phyloP scores from a whole-genome alignment of 805 yeast species.

The Yamadazyma nakazawae region DNA sequence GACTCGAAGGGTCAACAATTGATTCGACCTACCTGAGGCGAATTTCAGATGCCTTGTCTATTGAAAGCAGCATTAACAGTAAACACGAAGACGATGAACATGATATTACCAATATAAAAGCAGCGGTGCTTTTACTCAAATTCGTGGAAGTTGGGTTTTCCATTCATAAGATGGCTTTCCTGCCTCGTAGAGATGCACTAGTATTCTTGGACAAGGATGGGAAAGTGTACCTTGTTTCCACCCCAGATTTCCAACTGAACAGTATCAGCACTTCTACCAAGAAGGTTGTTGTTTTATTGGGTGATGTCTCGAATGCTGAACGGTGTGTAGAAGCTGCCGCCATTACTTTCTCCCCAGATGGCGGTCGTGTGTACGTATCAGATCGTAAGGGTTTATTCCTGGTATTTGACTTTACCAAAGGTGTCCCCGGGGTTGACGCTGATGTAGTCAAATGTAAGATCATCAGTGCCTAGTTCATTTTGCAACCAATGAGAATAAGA shows the following conservation, averaged over 20 bases:
- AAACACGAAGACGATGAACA: constrained; percentile 13
- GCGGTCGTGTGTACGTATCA: constrained; percentile 69
- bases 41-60: constrained; percentile 11
- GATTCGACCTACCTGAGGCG: constrained; percentile 24
- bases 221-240: constrained; percentile 61
- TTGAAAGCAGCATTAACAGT: constrained; percentile 12
- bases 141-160: constrained; percentile 79
- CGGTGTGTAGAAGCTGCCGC: constrained; percentile 77
- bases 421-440: constrained; percentile 63
- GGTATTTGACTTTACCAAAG: constrained; percentile 86
- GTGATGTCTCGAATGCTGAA: constrained; percentile 75
- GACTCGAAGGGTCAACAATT: constrained; percentile 47
- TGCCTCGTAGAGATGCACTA: constrained; percentile 84
- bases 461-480: constrained; percentile 26
- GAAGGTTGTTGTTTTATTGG: constrained; percentile 62
- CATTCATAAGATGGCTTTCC: constrained; percentile 69
- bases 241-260: constrained; percentile 44
- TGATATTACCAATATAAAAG: constrained; percentile 46
- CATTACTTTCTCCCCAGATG: constrained; percentile 70
- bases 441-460: constrained; percentile 68
- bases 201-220: constrained; percentile 83
- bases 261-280: constrained; percentile 17
- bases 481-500: not conserved
- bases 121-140: constrained; percentile 41
- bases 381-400: constrained; percentile 81